Percentiles rank a stretch among this genome's conserved stretches.
phyloP scores from a whole-genome alignment of 257 asterid species.

The Plantago elongata region DNA sequence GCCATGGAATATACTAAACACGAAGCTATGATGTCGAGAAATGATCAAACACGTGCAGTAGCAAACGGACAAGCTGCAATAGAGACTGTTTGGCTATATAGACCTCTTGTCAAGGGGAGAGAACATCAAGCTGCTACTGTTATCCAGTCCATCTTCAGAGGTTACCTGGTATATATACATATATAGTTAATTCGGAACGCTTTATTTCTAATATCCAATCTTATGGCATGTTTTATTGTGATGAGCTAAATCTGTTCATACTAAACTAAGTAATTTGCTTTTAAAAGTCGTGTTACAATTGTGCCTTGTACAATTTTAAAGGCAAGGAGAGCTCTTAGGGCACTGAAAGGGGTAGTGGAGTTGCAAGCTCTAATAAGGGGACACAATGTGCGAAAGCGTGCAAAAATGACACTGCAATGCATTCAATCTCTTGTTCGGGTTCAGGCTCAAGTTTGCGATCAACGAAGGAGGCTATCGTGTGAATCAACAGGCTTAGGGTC shows the following conservation, averaged over 20 bases:
- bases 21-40: conserved; percentile 14
- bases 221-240: not conserved
- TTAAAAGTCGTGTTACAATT: not conserved
- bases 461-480: conserved; percentile 59
- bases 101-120: conserved; percentile 20
- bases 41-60: conserved; percentile 21
- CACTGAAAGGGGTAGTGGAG: conserved; percentile 72
- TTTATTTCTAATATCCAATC: too few relatives aligned
- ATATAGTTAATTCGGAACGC: too few relatives aligned
- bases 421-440: conserved; percentile 75
- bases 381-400: conserved; percentile 63
- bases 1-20: not conserved
- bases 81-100: conserved; percentile 37
- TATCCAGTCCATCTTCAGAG: conserved; percentile 73
- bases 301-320: conserved; percentile 9
- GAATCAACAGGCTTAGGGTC: conserved; percentile 35
- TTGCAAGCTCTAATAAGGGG: conserved; percentile 87
- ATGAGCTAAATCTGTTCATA: not conserved
- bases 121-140: conserved; percentile 44
- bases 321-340: conserved; percentile 84
- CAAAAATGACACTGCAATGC: conserved; percentile 72
- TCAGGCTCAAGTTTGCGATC: conserved; percentile 70
- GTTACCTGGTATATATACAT: conserved; percentile 60
- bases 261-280: too few relatives aligned
- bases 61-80: conserved; percentile 52